Conservation (phyloP, 352 stramenopile genomes). For the Phytophthora foliorum region DNA sequence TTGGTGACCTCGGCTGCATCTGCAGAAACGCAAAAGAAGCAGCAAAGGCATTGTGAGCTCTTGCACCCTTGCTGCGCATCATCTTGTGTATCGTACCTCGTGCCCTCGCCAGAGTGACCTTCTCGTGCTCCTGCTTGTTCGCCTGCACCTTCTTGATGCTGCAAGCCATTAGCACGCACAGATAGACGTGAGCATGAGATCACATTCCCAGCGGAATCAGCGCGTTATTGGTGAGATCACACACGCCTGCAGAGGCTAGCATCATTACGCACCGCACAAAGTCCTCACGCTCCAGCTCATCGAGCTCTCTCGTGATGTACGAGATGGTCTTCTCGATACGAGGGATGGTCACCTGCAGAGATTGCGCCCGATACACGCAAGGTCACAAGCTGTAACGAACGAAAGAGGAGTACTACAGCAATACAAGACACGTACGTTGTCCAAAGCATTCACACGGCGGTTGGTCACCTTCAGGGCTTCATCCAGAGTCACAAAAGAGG, state of each 20-base stretch:
- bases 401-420: background rate
- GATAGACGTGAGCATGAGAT: background rate
- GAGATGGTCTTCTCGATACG: conserved; percentile 97
- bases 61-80: background rate
- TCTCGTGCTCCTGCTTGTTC: conserved; percentile 96
- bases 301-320: conserved; percentile 98
- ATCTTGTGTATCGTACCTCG: conserved; percentile 53
- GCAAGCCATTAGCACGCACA: conserved; percentile 7
- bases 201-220: background rate
- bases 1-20: conserved; percentile 24
- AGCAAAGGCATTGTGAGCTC: background rate
- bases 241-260: background rate
- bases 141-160: conserved; percentile 99
- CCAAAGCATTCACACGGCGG: conserved; percentile 98
- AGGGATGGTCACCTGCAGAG: conserved; percentile 96
- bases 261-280: conserved; percentile 75
- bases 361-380: background rate
- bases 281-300: conserved; percentile 99
- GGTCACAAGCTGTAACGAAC: background rate
- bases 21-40: conserved; percentile 4
- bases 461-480: conserved; percentile 99
- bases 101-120: conserved; percentile 66
- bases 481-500: conserved; percentile 99
- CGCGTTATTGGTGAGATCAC: no score
- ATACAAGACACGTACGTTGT: conserved; percentile 87